These are phyloP conservation scores for Fusarium sp. DNA, from an alignment of 2,329 filamentous ascomycete species.

Conservation along the genomic window DNA sequence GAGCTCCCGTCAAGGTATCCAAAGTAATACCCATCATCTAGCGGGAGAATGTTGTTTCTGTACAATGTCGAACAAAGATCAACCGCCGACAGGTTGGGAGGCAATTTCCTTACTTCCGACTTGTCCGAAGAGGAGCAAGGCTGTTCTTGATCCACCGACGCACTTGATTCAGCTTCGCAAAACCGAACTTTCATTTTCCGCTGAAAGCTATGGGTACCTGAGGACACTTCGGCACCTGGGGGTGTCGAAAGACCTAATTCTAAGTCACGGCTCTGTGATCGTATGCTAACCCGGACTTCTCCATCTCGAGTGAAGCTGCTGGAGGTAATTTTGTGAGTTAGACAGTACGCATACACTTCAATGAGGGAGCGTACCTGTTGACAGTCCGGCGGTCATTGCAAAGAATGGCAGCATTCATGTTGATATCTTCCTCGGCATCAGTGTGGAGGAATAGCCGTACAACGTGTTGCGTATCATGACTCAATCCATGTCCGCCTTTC, in stretches of 20 bases:
- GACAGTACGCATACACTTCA: too few species aligned
- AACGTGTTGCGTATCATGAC: background rate
- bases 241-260: background rate
- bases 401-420: background rate
- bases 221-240: background rate
- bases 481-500: too few species aligned
- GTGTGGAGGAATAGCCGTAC: background rate
- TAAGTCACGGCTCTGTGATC: background rate
- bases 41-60: too few species aligned
- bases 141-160: fast-evolving
- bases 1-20: background rate
- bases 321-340: too few species aligned
- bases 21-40: background rate
- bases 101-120: background rate
- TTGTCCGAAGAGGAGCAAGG: too few species aligned
- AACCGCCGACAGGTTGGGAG: too few species aligned
- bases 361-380: too few species aligned
- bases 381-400: background rate
- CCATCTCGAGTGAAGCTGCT: too few species aligned
- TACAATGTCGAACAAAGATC: background rate
- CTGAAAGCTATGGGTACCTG: background rate
- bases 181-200: background rate
- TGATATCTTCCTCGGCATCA: background rate
- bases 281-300: background rate
- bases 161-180: background rate